Evolutionary conservation across 2,329 filamentous ascomycete species (phyloP), one percentile per base, ranked within the genome.

Genomic region (Colletotrichum godetiae): DNA sequence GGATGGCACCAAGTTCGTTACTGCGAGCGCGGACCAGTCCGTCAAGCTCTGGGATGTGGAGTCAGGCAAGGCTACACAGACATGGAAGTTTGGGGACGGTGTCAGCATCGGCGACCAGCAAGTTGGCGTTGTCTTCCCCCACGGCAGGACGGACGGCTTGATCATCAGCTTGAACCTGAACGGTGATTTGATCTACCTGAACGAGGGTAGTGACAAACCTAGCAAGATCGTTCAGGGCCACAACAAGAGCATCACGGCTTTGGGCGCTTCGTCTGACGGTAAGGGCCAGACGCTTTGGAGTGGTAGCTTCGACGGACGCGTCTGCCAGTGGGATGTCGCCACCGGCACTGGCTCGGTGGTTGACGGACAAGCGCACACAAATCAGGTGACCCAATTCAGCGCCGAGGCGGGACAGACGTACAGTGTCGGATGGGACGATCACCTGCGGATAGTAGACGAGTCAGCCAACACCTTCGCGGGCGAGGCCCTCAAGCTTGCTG

Each of bases 31-130:
- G 10, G 97, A 99, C 81, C 95, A 97, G 84, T 98, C 95, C 0
- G 94, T 99, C 68, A 95, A 95, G 82, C 89, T 98, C 31, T 99
- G 97, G 97, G 95, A 98, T 79, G 92, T 91, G 2, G 94, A 97
- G 80, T 88, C 92, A 15, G 94, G 93, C 42, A 93, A 93, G 80
- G 90, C 90, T 24, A 87, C 92, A 8, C 94, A 97, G 81, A 94
- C 90, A 31, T 99, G 97, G 97, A 90, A 90, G 75, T 90, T 98
- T 81, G 95, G 95, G 27, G 91, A 90, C 37, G 86, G 85, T 57
- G 89, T 92, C 74, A 95, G 90, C 80, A 87, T 98, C 49, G 88
- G 89, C 4, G 90, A 98, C 80, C 97, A 99, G 82, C 97, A 99
- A 81, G 94, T 98, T 37, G 97, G 97, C 65, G 95, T 99, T 6